Base-by-base conservation (phyloP, 2,329 filamentous ascomycete genomes). In the Cylindrodendrum hubeiense region DNA sequence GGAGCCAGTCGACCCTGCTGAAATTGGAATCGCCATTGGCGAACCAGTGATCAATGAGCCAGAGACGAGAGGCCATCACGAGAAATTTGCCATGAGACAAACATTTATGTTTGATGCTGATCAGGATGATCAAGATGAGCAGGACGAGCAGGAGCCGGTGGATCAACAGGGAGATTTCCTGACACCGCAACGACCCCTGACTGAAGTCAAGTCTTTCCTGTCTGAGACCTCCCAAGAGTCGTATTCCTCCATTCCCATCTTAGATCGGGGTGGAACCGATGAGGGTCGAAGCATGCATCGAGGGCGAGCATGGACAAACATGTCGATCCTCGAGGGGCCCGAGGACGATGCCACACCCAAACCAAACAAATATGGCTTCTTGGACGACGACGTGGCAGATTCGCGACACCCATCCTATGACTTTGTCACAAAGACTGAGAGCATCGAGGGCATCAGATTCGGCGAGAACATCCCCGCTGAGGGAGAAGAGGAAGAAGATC, bases 241-340 rank as follows among this genome's bases (percentile, higher is more conserved):
- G 0, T 94, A 94, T 75, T 91, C 88, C 41, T 95, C 93, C 0
- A 89, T 91, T 34, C 93, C 94, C 4, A 84, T 96, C 8, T 85
- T 97, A 13, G 91, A 95, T 66, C 88, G 92, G 53, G 92, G 87
- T 3, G 75, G 85, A 30, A 85, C 83, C 0, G 86, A 89, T 44
- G 85, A 88, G 66, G 84, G 78, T 1, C 78, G 74, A 8, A 83
- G 82, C 67, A 80, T 79, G 61, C 79, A 77, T 39, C 71, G 75
- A 26, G 80, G 80, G 12, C 78, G 76, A 7, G 82, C 85, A 63
- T 90, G 88, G 88, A 84, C 84, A 10, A 79, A 88, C 41, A 83
- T 81, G 44, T 90, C 89, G 0, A 76, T 90, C 28, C 79, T 89
- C 5, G 81, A 84, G 56, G 85, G 79, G 0, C 80, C 84, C 2